Evolutionary conservation across 495 filamentous ascomycete genomes (phyloP), one percentile per base, ranked within the genome.

Genomic region (Apodospora peruviana): DNA sequence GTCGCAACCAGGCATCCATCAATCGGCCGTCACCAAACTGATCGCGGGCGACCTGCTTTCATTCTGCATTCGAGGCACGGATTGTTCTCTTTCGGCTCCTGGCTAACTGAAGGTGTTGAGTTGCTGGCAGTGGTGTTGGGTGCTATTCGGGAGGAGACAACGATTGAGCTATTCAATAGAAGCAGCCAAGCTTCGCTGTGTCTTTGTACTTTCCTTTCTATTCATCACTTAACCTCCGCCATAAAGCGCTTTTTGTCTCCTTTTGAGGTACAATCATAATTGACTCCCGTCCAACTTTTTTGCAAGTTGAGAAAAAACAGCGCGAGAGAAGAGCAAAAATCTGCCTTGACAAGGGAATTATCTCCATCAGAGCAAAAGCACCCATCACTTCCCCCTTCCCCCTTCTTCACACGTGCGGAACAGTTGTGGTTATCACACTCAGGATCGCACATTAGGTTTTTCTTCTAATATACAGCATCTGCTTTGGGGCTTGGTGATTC

Each of bases 231-330:
- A 54, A 56, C 47, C 47, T 44, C 52, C 43, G 53, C 69, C 52
- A 58, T 55, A 56, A 58, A 61, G 49, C 51, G 47, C 42, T 57
- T 59, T 61, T 56, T 65, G 59, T 65, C 60, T 63, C 63, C 62
- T 75, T 65, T 60, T 65, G 64, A 72, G 68, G 70, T 69, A 73
- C 72, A 78, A 72, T 75, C 75, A 77, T 68, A 80, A 78, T 80
- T 80, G 74, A 78, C 68, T 74, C 61, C 67, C 63, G 56, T 76
- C 67, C 70, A 67, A 59, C 61, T 61, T 62, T 60, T 62, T 58
- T 58, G 53, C 59, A 64, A 57, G 54, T 60, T 68, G 61, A 65
- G 27, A 32, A 32, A 14, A 32, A 32, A 32, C 7, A 32, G 27
- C 27, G 27, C 66, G 57, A 67, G 57, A 50, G 57, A 71, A 57